Percentiles rank a stretch among this genome's conserved stretches.
These are phyloP conservation scores for Platanus orientalis DNA, from an alignment of 164 flowering plant species.

Conservation along the genomic window DNA sequence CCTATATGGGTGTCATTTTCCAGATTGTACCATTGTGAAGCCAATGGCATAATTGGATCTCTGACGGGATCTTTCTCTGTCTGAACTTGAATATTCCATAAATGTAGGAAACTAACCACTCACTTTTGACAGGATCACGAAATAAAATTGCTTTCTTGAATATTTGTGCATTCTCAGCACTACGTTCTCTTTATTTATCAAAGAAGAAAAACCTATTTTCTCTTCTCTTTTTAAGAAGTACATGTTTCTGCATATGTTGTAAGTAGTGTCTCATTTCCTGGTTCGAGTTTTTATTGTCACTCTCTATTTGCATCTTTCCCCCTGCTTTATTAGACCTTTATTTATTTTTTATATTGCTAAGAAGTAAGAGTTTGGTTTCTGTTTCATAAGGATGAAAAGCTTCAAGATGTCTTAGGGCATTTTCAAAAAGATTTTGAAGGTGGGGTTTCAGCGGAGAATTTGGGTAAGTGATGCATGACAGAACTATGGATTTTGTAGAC, in stretches of 20 bases:
- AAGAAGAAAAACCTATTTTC: too few species aligned
- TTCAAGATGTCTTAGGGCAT: constrained; percentile 57
- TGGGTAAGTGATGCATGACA: constrained; percentile 13
- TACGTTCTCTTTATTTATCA: not conserved
- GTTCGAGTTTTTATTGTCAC: not conserved
- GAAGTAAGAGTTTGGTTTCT: constrained; percentile 7
- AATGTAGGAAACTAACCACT: too few species aligned
- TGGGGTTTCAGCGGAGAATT: constrained; percentile 47
- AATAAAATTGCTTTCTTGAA: not conserved
- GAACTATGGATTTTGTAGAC: not conserved
- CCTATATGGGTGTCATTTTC: too few species aligned
- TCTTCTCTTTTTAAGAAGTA: too few species aligned
- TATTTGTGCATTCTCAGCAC: not conserved
- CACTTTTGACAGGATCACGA: not conserved
- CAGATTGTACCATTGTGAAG: too few species aligned
- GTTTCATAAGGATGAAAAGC: constrained; percentile 46
- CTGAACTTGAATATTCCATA: too few species aligned
- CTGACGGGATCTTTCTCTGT: too few species aligned
- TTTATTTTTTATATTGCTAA: not conserved
- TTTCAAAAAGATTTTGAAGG: constrained; percentile 64
- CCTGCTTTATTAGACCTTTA: not conserved
- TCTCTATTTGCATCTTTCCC: not conserved
- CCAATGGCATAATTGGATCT: too few species aligned
- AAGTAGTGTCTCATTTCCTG: not conserved
- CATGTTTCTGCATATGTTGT: not conserved